phyloP scores from a whole-genome alignment of 2,329 filamentous ascomycete species.

The Rhexocercosporidium sp. region DNA sequence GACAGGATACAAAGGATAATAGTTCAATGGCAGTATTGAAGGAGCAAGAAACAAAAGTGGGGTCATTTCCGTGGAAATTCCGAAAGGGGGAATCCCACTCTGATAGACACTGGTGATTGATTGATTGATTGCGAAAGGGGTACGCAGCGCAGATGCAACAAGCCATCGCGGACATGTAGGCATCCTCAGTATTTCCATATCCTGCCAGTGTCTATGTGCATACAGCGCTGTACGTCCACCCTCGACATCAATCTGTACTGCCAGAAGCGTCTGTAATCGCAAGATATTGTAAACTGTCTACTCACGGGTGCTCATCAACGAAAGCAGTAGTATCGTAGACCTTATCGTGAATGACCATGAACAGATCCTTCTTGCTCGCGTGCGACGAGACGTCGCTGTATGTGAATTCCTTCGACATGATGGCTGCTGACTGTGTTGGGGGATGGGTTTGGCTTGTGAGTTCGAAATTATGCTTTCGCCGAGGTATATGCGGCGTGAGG shows the following conservation, averaged over 20 bases:
- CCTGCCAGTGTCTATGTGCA: background rate
- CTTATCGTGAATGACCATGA: constrained; percentile 92
- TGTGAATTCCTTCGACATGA: constrained; percentile 68
- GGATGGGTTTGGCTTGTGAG: constrained; percentile 4
- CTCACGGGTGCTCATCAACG: constrained; percentile 93
- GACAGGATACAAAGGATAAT: background rate
- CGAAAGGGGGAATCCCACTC: constrained; percentile 1
- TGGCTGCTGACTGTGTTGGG: constrained; percentile 28
- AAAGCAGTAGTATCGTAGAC: constrained; percentile 91
- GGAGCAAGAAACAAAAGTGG: constrained; percentile 22
- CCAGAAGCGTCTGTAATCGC: background rate
- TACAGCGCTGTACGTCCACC: background rate
- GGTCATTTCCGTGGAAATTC: constrained; percentile 1
- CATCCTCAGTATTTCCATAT: background rate
- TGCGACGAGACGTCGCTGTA: constrained; percentile 83
- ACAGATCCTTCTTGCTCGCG: constrained; percentile 93
- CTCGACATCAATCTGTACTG: background rate
- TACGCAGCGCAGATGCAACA: background rate
- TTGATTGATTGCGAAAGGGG: background rate
- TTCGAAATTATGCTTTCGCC: background rate
- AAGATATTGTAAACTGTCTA: constrained; percentile 35
- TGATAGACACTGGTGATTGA: no score
- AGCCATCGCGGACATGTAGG: background rate
- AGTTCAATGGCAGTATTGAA: background rate
- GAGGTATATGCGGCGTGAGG: background rate